Conservation (phyloP, 495 filamentous ascomycete genomes). For the Haplographium delicatum region DNA sequence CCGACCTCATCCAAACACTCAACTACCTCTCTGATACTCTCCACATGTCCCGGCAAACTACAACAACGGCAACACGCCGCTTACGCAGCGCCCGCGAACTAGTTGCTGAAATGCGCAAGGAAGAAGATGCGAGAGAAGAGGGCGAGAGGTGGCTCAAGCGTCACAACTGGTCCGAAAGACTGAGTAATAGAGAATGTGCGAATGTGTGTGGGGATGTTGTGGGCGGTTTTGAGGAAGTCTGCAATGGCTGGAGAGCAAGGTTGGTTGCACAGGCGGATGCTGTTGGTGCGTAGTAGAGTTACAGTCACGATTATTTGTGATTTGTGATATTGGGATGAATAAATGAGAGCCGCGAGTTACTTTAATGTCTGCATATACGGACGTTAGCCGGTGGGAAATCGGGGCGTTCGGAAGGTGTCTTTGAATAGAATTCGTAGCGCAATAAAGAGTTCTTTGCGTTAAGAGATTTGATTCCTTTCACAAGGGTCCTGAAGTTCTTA, state of each 20-base stretch:
- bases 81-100: slow-evolving; percentile 72
- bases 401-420: too few species aligned
- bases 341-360: too few species aligned
- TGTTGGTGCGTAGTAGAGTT: too few species aligned
- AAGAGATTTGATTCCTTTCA: too few species aligned
- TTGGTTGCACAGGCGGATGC: slow-evolving; percentile 39
- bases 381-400: too few species aligned
- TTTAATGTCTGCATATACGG: too few species aligned
- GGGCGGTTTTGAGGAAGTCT: slow-evolving; percentile 85
- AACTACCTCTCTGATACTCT: slow-evolving; percentile 85
- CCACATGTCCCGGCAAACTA: slow-evolving; percentile 89
- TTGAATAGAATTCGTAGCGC: too few species aligned
- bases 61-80: slow-evolving; percentile 67
- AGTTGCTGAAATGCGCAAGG: slow-evolving; percentile 74
- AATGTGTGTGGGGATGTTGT: slow-evolving; percentile 78
- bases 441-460: too few species aligned
- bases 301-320: too few species aligned
- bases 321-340: too few species aligned
- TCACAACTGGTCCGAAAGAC: slow-evolving; percentile 73
- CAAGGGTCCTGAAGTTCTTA: too few species aligned
- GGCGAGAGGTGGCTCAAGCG: slow-evolving; percentile 73
- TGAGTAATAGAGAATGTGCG: slow-evolving; percentile 71
- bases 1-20: slow-evolving; percentile 73
- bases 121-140: slow-evolving; percentile 75
- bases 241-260: slow-evolving; percentile 51